A percentile compares a stretch with the other conserved stretches of the same genome.
Evolutionary conservation across 2,329 filamentous ascomycete genomes (phyloP).

Genomic region (Phoma sp.): DNA sequence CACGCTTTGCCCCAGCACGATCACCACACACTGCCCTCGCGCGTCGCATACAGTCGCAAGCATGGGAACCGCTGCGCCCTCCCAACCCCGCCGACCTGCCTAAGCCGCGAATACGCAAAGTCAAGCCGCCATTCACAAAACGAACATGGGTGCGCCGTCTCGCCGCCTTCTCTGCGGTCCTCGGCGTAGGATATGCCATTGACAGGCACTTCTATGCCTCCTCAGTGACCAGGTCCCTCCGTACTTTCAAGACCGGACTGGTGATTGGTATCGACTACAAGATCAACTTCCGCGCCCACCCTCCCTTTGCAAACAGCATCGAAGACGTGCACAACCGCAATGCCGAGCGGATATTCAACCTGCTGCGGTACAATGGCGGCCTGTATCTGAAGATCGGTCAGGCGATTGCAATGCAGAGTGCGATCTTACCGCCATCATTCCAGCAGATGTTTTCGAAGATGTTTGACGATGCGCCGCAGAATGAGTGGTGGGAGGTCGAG

Average conservation of each 20-base stretch:
- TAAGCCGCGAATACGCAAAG: conserved; percentile 54
- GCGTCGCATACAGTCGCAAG: conserved; percentile 40
- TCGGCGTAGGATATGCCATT: conserved; percentile 68
- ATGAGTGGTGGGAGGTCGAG: conserved; percentile 84
- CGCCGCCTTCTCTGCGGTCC: conserved; percentile 64
- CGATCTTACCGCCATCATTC: conserved; percentile 90
- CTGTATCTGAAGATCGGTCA: conserved; percentile 98
- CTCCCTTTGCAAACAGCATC: conserved; percentile 74
- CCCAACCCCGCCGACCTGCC: conserved; percentile 82
- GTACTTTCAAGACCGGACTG: conserved; percentile 81
- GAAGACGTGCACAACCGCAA: conserved; percentile 81
- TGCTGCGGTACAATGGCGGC: conserved; percentile 86
- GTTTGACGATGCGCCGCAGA: conserved; percentile 98
- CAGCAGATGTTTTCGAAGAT: conserved; percentile 95
- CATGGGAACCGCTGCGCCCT: conserved; percentile 60
- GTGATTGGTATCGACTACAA: conserved; percentile 92
- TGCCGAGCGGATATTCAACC: conserved; percentile 79
- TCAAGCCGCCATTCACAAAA: conserved; percentile 73
- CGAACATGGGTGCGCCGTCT: conserved; percentile 81
- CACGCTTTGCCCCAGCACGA: conserved; percentile 25
- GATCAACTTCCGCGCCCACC: conserved; percentile 87
- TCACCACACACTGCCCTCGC: conserved; percentile 22
- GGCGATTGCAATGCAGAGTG: conserved; percentile 97
- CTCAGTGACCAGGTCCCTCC: conserved; percentile 76
- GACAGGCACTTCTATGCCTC: conserved; percentile 81